A percentile compares a stretch with the other conserved stretches of the same genome.
Conservation (phyloP, 2,329 filamentous ascomycete genomes). For the Penicillium sp. region DNA sequence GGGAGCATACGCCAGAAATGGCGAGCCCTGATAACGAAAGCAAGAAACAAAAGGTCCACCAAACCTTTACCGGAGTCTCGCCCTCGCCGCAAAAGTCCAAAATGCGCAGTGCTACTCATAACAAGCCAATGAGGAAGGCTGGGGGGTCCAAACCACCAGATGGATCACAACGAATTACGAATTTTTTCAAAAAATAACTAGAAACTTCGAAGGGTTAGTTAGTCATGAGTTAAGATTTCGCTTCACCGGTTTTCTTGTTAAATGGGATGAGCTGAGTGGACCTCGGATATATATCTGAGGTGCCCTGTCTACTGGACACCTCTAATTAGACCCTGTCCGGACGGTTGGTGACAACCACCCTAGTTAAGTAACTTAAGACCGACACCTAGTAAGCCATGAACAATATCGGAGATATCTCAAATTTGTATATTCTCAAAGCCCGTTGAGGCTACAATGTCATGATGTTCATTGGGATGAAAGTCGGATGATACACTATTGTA, state of each 20-base stretch:
- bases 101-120: slow-evolving; percentile 63
- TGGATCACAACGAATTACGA: slow-evolving; percentile 60
- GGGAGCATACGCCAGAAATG: slow-evolving; percentile 50
- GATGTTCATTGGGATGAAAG: not conserved
- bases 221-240: not conserved
- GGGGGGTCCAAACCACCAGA: slow-evolving; percentile 50
- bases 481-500: slow-evolving; percentile 7
- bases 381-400: too few species aligned
- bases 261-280: not conserved
- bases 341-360: not conserved
- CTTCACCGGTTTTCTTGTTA: too few species aligned
- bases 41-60: slow-evolving; percentile 37
- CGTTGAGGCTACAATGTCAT: not conserved
- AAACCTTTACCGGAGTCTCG: slow-evolving; percentile 15
- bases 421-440: not conserved
- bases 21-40: slow-evolving; percentile 23
- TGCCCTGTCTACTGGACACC: not conserved
- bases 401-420: too few species aligned
- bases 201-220: not conserved
- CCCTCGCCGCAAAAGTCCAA: slow-evolving; percentile 55
- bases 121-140: slow-evolving; percentile 55
- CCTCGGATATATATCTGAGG: not conserved
- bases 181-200: slow-evolving; percentile 53
- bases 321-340: too few species aligned
- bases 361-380: too few species aligned